Evolutionary conservation across 208 protist species (phyloP).

Genomic region (Sergeia podlipaevii): DNA sequence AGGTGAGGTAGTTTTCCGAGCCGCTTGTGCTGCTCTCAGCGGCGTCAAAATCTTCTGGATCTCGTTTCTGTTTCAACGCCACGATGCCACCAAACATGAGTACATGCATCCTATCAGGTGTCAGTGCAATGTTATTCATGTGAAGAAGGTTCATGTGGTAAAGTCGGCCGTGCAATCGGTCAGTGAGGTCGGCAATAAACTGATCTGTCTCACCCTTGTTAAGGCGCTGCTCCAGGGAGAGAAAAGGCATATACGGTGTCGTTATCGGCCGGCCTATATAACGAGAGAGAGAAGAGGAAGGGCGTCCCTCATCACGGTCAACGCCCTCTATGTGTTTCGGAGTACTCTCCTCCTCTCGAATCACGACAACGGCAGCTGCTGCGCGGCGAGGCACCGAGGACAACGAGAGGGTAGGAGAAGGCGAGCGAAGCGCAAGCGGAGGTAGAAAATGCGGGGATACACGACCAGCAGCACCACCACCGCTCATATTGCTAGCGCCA

Average conservation of each 20-base stretch:
- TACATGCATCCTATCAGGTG: slow-evolving; percentile 51
- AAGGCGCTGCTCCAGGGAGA: slow-evolving; percentile 18
- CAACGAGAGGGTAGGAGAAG: too few species aligned
- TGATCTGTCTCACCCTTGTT: slow-evolving; percentile 35
- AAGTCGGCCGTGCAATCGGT: slow-evolving; percentile 25
- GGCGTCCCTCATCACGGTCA: too few species aligned
- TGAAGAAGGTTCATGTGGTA: slow-evolving; percentile 54
- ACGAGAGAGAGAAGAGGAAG: too few species aligned
- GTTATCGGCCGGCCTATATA: too few species aligned
- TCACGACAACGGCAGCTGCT: slow-evolving; percentile 7
- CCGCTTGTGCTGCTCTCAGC: too few species aligned
- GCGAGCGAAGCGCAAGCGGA: too few species aligned
- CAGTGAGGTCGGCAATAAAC: slow-evolving; percentile 57
- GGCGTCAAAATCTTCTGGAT: too few species aligned
- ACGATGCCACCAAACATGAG: slow-evolving; percentile 61
- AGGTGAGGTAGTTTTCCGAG: too few species aligned
- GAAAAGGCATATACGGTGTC: slow-evolving; percentile 35
- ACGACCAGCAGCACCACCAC: too few species aligned
- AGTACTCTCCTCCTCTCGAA: slow-evolving; percentile 9
- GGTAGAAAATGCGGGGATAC: too few species aligned
- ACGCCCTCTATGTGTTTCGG: too few species aligned
- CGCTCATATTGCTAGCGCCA: too few species aligned
- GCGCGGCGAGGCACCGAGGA: slow-evolving; percentile 3
- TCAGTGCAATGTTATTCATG: slow-evolving; percentile 50
- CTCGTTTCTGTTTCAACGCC: neutral